A percentile compares a stretch with the other conserved stretches of the same genome.
phyloP scores from a whole-genome alignment of 1,284 basidiomycete genomes.

The Phlebopus sp. region DNA sequence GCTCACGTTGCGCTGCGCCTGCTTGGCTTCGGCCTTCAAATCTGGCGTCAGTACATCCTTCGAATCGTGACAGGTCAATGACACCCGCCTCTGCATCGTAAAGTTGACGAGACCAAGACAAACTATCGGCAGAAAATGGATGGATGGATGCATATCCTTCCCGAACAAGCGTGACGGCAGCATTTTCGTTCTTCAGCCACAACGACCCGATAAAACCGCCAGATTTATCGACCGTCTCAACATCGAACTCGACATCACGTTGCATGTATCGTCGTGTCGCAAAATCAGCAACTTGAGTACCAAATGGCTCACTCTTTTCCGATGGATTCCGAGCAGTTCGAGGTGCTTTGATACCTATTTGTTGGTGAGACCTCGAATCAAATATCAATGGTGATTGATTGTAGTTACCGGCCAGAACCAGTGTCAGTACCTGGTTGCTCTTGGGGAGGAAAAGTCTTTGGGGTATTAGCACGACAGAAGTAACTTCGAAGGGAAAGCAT shows the following conservation, averaged over 20 bases:
- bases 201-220: conserved; percentile 94
- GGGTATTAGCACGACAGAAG: conserved; percentile 6
- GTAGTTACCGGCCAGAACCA: conserved; percentile 76
- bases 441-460: conserved; percentile 80
- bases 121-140: conserved; percentile 79
- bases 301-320: conserved; percentile 91
- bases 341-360: conserved; percentile 77
- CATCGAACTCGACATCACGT: conserved; percentile 91
- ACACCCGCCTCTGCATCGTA: conserved; percentile 75
- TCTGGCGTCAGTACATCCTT: conserved; percentile 8
- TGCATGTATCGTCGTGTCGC: conserved; percentile 84
- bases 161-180: conserved; percentile 77
- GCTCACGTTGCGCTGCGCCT: conserved; percentile 71
- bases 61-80: conserved; percentile 7
- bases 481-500: conserved; percentile 6
- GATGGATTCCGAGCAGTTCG: conserved; percentile 76
- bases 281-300: conserved; percentile 81
- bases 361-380: conserved; percentile 7
- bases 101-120: conserved; percentile 78
- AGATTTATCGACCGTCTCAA: conserved; percentile 88
- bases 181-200: conserved; percentile 83
- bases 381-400: conserved; percentile 3
- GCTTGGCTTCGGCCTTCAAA: conserved; percentile 71
- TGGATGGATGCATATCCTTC: conserved; percentile 89
- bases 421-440: conserved; percentile 87